Evolutionary conservation across 2,329 filamentous ascomycete genomes (phyloP).

Genomic region (Alternaria alternata): DNA sequence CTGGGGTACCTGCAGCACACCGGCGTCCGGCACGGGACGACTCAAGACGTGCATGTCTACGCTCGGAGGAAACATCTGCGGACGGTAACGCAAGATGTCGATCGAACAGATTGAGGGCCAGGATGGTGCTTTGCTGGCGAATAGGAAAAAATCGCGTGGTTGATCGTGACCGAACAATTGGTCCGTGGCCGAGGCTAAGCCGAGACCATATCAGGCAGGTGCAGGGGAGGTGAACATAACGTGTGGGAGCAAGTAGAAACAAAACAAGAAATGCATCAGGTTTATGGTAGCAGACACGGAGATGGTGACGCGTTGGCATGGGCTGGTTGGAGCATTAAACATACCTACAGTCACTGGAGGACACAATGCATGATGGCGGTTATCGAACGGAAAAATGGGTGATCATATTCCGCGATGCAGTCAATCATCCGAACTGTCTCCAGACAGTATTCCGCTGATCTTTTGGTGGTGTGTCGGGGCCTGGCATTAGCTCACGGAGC

Average conservation of each 20-base stretch:
- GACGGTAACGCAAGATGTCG: slow-evolving; percentile 8
- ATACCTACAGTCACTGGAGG: slow-evolving; percentile 14
- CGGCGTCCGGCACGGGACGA: slow-evolving; percentile 4
- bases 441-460: slow-evolving; percentile 36
- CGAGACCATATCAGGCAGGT: slow-evolving; percentile 30
- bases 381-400: slow-evolving; percentile 6
- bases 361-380: slow-evolving; percentile 4
- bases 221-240: slow-evolving; percentile 5
- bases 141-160: slow-evolving; percentile 17
- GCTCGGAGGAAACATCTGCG: slow-evolving; percentile 13
- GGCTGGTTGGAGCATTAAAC: slow-evolving; percentile 15
- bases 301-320: slow-evolving; percentile 9
- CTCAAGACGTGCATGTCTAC: slow-evolving; percentile 4
- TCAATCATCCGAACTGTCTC: slow-evolving; percentile 37
- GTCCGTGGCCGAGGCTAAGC: slow-evolving; percentile 19
- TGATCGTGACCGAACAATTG: slow-evolving; percentile 18
- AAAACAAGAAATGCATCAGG: slow-evolving; percentile 6
- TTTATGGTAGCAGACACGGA: not conserved
- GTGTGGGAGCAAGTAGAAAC: not conserved
- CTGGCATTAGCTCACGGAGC: slow-evolving; percentile 57
- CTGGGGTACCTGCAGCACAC: slow-evolving; percentile 10
- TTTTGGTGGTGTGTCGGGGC: slow-evolving; percentile 43
- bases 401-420: not conserved
- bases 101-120: slow-evolving; percentile 11
- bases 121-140: slow-evolving; percentile 4